Percentiles rank a stretch among this genome's conserved stretches.
Evolutionary conservation across 2,329 filamentous ascomycete genomes (phyloP).

Genomic region (Diaporthe vexans): DNA sequence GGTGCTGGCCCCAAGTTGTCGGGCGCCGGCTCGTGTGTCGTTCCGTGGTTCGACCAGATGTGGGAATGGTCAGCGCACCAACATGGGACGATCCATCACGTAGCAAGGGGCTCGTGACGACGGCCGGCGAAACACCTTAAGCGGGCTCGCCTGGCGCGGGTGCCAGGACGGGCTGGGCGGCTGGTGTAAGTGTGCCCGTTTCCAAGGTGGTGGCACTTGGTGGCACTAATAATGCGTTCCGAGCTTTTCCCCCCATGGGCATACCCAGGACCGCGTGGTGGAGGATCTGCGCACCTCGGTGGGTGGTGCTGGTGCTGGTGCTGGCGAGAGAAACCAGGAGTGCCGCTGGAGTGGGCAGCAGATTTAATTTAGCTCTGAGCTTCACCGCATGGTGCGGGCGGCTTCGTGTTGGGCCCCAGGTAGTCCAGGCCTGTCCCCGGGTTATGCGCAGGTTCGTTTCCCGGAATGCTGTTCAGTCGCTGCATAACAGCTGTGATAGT

Average conservation of each 20-base stretch:
- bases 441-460: neutral
- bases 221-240: neutral
- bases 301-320: neutral
- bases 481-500: neutral
- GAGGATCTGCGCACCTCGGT: neutral
- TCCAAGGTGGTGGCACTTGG: neutral
- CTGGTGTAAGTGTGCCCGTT: neutral
- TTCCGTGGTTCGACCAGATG: slow-evolving; percentile 9
- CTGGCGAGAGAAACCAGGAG: neutral
- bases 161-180: slow-evolving; percentile 36
- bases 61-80: neutral
- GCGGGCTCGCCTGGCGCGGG: slow-evolving; percentile 19
- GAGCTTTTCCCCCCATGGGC: neutral
- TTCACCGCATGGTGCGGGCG: neutral
- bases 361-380: slow-evolving; percentile 24
- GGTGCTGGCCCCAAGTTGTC: neutral
- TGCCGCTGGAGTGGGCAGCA: neutral
- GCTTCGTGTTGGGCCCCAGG: slow-evolving; percentile 2
- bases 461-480: neutral
- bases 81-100: slow-evolving; percentile 24
- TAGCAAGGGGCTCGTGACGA: slow-evolving; percentile 19
- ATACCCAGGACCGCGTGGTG: neutral
- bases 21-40: slow-evolving; percentile 21
- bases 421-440: too few relatives aligned
- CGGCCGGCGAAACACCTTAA: slow-evolving; percentile 10